Base-by-base conservation (phyloP, 2,329 filamentous ascomycete species). In the Nemania sp. region DNA sequence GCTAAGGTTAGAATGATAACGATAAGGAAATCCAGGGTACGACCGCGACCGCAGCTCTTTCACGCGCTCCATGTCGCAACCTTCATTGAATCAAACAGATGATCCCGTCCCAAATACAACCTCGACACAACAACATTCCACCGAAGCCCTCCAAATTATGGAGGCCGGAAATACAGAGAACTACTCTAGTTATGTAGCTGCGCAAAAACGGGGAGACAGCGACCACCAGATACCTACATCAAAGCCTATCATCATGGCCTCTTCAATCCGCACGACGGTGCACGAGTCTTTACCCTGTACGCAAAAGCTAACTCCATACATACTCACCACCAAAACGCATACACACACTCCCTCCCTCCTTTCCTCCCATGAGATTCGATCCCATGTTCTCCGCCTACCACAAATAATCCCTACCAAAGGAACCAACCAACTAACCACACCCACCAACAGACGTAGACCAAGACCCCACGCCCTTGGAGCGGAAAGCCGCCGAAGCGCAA, bases 271-370 rank as follows among this genome's bases (percentile, higher is more conserved):
- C 58, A 82, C 82, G 59, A 82, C 83, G 69, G 81, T 86, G 57
- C 87, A 91, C 74, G 89, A 94, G 69, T 90, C 88, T 19, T 84
- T 95, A 19, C 89, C 90, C 43, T 93, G 89, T 91, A 81, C 62
- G 82, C 57, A 22, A 23, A 34, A 31, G n/a, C 34, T 7, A 48
- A 8, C 37, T 50, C 36, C 19, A 14, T 14, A n/a, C 33, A 17
- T 19, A 37, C 31, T 3, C 40, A 4, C 20, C 6, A n/a, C 44
- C 33, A 37, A 8, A 17, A 39, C 19, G 12, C 24, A 19, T 12
- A 17, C 42, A 44, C 24, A 3, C 15, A n/a, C 17, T 17, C 23
- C n/a, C 11, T 20, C 11, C 20, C 41, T 14, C 17, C 36, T 20
- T 23, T 23, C n/a, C 28, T 17, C 20, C 22, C 7, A n/a, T 19